These are phyloP conservation scores for Avena sativa DNA, from an alignment of 176 grass and related monocot species.

Conservation along the genomic window DNA sequence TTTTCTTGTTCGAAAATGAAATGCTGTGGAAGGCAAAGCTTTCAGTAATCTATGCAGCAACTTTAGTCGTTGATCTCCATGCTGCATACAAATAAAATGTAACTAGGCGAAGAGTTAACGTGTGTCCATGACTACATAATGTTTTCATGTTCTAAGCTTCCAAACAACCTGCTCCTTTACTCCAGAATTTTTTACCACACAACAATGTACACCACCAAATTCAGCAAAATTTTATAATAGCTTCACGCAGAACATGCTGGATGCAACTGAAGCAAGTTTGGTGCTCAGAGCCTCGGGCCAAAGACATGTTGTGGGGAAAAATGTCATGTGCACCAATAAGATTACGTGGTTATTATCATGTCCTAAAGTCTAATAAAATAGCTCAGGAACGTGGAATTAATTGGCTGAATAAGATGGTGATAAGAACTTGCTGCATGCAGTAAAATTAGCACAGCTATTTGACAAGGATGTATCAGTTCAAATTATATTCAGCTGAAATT, in stretches of 20 bases:
- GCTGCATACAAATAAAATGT: not conserved
- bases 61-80: not conserved
- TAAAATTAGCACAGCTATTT: slow-evolving; percentile 14
- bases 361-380: not conserved
- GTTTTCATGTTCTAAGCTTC: slow-evolving; percentile 16
- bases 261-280: slow-evolving; percentile 8
- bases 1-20: not conserved
- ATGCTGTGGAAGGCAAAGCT: not conserved
- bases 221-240: not conserved
- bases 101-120: not conserved
- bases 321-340: slow-evolving; percentile 1
- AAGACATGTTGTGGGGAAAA: slow-evolving; percentile 5
- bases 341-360: not conserved
- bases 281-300: not conserved
- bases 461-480: not conserved
- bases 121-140: not conserved
- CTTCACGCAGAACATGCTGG: not conserved
- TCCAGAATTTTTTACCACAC: not conserved
- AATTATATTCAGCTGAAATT: not conserved
- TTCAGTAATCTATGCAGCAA: not conserved
- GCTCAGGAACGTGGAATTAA: not conserved
- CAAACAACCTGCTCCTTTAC: not conserved
- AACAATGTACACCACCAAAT: slow-evolving; percentile 1
- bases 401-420: not conserved
- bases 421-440: not conserved